Base-by-base conservation (phyloP, 2,329 filamentous ascomycete species). In the Aspergillus sergii region DNA sequence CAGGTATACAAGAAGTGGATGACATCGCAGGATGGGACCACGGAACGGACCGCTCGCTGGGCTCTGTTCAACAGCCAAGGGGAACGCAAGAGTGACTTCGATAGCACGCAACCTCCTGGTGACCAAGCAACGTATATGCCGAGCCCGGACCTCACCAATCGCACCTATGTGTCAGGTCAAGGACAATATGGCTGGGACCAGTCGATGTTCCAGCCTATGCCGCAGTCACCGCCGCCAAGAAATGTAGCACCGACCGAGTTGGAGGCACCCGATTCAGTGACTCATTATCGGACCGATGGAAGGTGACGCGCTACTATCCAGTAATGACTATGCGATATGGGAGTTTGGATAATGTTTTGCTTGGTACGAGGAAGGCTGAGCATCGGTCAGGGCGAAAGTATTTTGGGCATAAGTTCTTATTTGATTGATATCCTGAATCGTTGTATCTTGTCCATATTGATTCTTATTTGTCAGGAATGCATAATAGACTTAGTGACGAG, bases 1-100 rank as follows among this genome's bases (percentile, higher is more conserved):
- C 68, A 72, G 1, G 71, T 77, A 1, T 78, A 78, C 53, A 68
- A 65, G 26, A 66, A 76, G 48, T 77, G 75, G 74, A 68, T 75
- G 60, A 72, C 72, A 1, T 77, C 75, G 3, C 65, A 76, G 57
- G 75, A 75, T 36, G 74, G 71, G 1, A 69, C 69, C 32, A 71
- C 67, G 11, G 72, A 76, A 45, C 73, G 71, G 1, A 76, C 75
- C 2, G 70, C 72, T 1, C 67, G 64, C 9, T 78, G 76, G 76
- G 74, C 76, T 8, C 34, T 76, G 23, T 72, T 72, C 43, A 68
- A 66, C 26, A 58, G 60, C 12, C 57, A 58, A 5, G 66, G 62
- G 0, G 63, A 63, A n/a, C 64, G 57, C 32, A 64, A 63, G 11
- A 57, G 65, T 7, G 63, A 65, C 11, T 62, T n/a, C 7, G 34